Percentiles rank a stretch among this genome's conserved stretches.
Evolutionary conservation across 805 yeast genomes (phyloP).

Genomic region (Metschnikowia rubicola): DNA sequence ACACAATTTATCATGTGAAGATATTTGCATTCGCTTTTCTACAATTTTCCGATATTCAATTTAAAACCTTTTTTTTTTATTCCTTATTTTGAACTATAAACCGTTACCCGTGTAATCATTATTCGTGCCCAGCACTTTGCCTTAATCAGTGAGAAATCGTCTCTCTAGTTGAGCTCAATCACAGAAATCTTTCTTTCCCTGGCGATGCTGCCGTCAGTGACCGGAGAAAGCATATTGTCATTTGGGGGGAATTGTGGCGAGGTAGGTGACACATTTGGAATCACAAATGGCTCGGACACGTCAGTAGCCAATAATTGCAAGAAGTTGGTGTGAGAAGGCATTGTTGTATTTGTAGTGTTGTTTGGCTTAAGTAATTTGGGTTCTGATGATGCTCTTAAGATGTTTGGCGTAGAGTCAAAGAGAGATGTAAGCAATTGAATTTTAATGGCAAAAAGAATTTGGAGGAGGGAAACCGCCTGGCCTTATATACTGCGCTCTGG

Average conservation of each 20-base stretch:
- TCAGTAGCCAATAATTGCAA: constrained; percentile 52
- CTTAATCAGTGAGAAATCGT: not conserved
- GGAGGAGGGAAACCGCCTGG: not conserved
- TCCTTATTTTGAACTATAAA: not conserved
- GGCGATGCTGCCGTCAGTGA: constrained; percentile 14
- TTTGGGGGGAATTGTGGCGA: constrained; percentile 23
- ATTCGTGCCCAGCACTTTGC: not conserved
- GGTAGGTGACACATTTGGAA: constrained; percentile 60
- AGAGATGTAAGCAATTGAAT: not conserved
- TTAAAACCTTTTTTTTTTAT: not conserved
- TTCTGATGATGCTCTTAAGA: not conserved
- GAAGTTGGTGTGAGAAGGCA: constrained; percentile 32
- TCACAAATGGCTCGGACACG: constrained; percentile 59
- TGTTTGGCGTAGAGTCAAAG: not conserved
- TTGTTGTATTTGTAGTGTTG: not conserved
- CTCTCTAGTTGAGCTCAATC: constrained; percentile 23
- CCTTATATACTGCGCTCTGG: constrained; percentile 14
- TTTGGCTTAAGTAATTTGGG: not conserved
- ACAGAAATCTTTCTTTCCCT: constrained; percentile 23
- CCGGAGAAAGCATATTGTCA: constrained; percentile 6
- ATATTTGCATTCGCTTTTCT: too few relatives aligned
- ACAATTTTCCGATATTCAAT: too few relatives aligned
- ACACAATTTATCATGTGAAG: too few relatives aligned
- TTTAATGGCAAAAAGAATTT: not conserved
- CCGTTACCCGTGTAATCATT: not conserved